Percentiles rank a stretch among this genome's conserved stretches.
These are phyloP conservation scores for Saussurea involucrata DNA, from an alignment of 129 eudicot species.

Conservation along the genomic window DNA sequence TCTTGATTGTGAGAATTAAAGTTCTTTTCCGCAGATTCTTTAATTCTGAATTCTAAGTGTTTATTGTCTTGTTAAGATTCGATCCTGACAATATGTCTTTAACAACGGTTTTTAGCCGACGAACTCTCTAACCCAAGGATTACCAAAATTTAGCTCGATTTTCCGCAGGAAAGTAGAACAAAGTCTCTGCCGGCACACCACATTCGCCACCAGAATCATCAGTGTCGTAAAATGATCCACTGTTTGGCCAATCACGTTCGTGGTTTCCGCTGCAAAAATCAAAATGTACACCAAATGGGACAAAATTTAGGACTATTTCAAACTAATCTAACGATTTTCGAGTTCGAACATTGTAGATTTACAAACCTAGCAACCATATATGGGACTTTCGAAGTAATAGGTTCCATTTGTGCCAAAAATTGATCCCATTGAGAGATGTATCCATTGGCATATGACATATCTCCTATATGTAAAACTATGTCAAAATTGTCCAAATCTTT, in stretches of 20 bases:
- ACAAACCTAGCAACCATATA: slow-evolving; percentile 81
- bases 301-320: neutral
- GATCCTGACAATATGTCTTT: too few relatives aligned
- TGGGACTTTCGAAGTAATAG: slow-evolving; percentile 61
- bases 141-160: slow-evolving; percentile 91
- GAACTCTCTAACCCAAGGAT: neutral
- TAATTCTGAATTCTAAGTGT: too few relatives aligned
- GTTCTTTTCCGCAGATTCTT: too few relatives aligned
- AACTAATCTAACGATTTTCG: neutral
- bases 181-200: slow-evolving; percentile 84
- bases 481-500: slow-evolving; percentile 60
- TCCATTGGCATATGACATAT: slow-evolving; percentile 63
- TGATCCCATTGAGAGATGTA: slow-evolving; percentile 88
- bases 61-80: too few relatives aligned
- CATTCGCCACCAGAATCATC: slow-evolving; percentile 94
- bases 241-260: slow-evolving; percentile 80
- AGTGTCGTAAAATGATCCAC: slow-evolving; percentile 68
- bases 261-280: slow-evolving; percentile 72
- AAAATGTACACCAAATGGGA: neutral
- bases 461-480: slow-evolving; percentile 73
- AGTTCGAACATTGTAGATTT: neutral
- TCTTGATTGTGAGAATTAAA: too few relatives aligned
- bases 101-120: neutral
- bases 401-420: slow-evolving; percentile 66
- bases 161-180: slow-evolving; percentile 80